These are phyloP conservation scores for Serendipita indica DNA, from an alignment of 768 basidiomycete species.

Conservation along the genomic window DNA sequence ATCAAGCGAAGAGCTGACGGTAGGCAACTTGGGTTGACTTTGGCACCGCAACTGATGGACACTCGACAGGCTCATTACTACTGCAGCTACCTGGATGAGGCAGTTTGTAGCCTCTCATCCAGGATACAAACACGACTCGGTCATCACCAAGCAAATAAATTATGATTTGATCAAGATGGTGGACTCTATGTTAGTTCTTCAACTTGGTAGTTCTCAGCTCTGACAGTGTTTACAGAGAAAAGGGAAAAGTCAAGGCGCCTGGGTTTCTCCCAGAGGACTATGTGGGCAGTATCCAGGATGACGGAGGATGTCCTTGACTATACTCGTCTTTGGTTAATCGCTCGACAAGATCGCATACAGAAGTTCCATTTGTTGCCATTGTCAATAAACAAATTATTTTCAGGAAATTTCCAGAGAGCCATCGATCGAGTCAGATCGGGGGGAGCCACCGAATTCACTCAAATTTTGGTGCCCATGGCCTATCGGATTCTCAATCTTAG, in stretches of 20 bases:
- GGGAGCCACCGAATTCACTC: not conserved
- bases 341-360: no score
- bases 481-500: not conserved
- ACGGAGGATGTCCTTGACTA: not conserved
- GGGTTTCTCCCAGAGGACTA: conserved; percentile 51
- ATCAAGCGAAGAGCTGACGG: conserved; percentile 69
- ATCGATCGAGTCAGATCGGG: conserved; percentile 2
- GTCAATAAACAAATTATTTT: no score
- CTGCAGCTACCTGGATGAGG: conserved; percentile 87
- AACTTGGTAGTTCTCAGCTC: not conserved
- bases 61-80: conserved; percentile 52
- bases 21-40: conserved; percentile 23
- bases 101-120: conserved; percentile 84
- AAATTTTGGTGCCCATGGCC: not conserved
- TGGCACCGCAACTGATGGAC: not conserved
- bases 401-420: not conserved
- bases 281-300: conserved; percentile 12
- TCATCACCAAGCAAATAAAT: conserved; percentile 79
- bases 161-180: conserved; percentile 83
- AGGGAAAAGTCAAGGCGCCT: conserved; percentile 45
- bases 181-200: conserved; percentile 69
- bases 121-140: conserved; percentile 84
- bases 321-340: no score
- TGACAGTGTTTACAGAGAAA: conserved; percentile 35
- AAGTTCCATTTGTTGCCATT: no score